Conservation (phyloP, 306 rosid species). For the Parietaria judaica region DNA sequence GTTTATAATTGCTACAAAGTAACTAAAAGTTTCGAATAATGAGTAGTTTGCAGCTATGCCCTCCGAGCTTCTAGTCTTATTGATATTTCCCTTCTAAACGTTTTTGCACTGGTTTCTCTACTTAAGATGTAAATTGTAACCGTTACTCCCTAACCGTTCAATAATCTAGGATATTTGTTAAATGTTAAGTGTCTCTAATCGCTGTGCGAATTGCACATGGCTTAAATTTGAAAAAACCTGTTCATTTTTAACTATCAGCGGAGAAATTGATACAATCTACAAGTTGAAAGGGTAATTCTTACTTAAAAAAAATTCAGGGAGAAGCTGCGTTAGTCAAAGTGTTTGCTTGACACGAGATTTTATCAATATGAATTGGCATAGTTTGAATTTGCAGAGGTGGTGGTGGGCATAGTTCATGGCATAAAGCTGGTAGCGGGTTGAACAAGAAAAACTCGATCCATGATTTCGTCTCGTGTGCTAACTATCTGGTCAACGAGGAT, state of each 20-base stretch:
- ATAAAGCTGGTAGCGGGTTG: constrained; percentile 59
- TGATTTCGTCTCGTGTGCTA: constrained; percentile 73
- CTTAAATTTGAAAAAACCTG: no score
- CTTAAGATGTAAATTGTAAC: no score
- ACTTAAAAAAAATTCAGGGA: neutral
- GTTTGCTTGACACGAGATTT: neutral
- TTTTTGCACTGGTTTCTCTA: no score
- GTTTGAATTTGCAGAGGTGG: constrained; percentile 53
- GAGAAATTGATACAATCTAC: neutral
- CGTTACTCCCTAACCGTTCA: no score
- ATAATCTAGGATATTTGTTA: no score
- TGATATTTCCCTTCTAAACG: no score
- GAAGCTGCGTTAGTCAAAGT: neutral
- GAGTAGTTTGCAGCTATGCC: no score
- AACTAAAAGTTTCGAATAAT: neutral
- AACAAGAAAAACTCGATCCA: constrained; percentile 61
- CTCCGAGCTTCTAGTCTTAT: no score
- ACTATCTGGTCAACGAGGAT: constrained; percentile 55
- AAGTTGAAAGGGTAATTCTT: neutral
- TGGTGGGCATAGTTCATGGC: constrained; percentile 66
- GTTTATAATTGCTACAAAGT: neutral
- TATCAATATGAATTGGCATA: neutral
- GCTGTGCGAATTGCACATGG: no score
- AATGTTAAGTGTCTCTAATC: no score
- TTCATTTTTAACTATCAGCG: no score